Evolutionary conservation across 1,284 basidiomycete genomes (phyloP).

Genomic region (Boletus smithii): DNA sequence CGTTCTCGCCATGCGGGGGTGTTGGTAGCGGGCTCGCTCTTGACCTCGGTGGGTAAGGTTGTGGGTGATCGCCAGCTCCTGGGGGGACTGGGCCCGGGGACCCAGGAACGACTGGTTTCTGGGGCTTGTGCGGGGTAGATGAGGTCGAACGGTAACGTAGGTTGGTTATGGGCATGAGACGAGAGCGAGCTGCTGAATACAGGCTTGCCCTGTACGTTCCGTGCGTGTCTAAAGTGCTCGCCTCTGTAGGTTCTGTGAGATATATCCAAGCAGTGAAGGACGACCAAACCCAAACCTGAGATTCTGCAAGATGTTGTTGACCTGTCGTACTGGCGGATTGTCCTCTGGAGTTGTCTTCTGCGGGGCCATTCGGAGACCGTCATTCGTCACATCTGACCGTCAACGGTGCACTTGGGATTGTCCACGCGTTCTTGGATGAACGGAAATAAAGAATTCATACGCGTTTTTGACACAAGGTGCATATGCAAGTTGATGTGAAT

Average conservation of each 20-base stretch:
- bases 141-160: constrained; percentile 42
- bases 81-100: constrained; percentile 47
- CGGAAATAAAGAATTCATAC: constrained; percentile 17
- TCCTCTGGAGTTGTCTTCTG: constrained; percentile 6
- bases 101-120: constrained; percentile 8
- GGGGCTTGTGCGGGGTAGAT: constrained; percentile 28
- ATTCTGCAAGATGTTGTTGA: constrained; percentile 46
- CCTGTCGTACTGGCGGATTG: constrained; percentile 28
- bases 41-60: not conserved
- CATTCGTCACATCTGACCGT: too few species aligned
- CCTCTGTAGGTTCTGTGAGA: constrained; percentile 37
- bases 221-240: constrained; percentile 62
- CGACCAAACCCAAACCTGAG: constrained; percentile 24
- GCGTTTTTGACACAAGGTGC: constrained; percentile 25
- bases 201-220: constrained; percentile 48
- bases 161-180: constrained; percentile 34
- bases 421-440: not conserved
- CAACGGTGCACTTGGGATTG: too few species aligned
- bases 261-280: not conserved
- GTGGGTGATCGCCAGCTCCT: constrained; percentile 43
- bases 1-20: constrained; percentile 47
- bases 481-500: constrained; percentile 26
- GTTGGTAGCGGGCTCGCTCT: constrained; percentile 8
- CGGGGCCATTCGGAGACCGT: constrained; percentile 14
- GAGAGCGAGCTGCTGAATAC: constrained; percentile 19